These are phyloP conservation scores for Leucaena leucocephala DNA, from an alignment of 306 rosid genomes.

Conservation along the genomic window DNA sequence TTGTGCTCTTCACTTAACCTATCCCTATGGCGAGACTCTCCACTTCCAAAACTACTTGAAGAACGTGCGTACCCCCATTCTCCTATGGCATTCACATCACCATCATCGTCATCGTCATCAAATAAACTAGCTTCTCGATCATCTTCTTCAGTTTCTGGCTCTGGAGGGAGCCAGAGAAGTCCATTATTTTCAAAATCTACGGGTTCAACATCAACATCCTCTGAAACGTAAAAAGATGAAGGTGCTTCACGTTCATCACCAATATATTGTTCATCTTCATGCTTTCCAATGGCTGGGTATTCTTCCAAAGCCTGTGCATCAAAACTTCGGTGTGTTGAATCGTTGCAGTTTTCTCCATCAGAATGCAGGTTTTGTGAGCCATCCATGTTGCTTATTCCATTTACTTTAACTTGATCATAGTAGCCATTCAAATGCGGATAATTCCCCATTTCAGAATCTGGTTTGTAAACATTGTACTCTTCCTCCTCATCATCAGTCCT, in stretches of 20 bases:
- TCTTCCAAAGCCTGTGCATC: conserved; percentile 60
- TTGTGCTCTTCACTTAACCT: conserved; percentile 81
- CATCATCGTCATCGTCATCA: conserved; percentile 74
- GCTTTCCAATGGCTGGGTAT: conserved; percentile 40
- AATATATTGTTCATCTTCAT: conserved; percentile 59
- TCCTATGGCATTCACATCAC: conserved; percentile 56
- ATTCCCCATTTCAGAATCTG: conserved; percentile 58
- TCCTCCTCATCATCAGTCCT: conserved; percentile 80
- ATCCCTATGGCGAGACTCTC: conserved; percentile 75
- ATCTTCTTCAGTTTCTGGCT: conserved; percentile 94
- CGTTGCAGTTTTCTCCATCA: conserved; percentile 51
- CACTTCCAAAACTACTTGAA: conserved; percentile 86
- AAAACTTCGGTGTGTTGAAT: conserved; percentile 51
- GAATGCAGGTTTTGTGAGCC: conserved; percentile 56
- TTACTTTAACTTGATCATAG: conserved; percentile 60
- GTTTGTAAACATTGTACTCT: conserved; percentile 59
- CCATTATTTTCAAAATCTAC: conserved; percentile 95
- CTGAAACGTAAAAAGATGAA: conserved; percentile 61
- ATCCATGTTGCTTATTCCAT: conserved; percentile 55
- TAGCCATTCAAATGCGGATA: conserved; percentile 59
- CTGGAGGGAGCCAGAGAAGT: conserved; percentile 97
- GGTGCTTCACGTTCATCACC: conserved; percentile 72
- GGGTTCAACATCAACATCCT: conserved; percentile 64
- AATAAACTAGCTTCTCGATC: conserved; percentile 67
- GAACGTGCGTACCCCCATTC: conserved; percentile 78